Base-by-base conservation (phyloP, 345 rosid species). In the Eutrema yunnanense region DNA sequence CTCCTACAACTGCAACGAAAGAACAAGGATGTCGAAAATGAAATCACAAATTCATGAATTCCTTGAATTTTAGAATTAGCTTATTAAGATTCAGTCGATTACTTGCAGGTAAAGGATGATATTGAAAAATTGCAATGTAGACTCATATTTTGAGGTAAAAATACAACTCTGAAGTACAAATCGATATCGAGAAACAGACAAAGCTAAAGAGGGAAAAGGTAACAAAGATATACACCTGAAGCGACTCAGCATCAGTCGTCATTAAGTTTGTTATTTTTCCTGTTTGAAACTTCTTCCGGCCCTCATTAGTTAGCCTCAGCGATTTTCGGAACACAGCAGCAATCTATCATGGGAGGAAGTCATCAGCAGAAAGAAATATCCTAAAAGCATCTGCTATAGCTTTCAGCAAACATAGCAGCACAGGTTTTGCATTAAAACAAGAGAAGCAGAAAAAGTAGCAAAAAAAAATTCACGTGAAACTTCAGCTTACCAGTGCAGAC, bases 241-340 rank as follows among this genome's bases (percentile, higher is more conserved):
- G 97, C 62, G 96, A 80, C 79, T 92, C 98, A 69, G 98, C 87
- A 85, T 92, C 99, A 52, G 96, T 90, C 29, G 99, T 92, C 99
- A 95, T 95, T 86, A 95, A 82, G 81, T 95, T 95, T 75, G 99
- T 95, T 76, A 92, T 90, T 84, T 95, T 95, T 66, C 99, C 99
- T 46, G 99, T 76, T 46, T 87, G 83, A 82, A 92, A 90, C 77
- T 83, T 86, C 74, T 79, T 85, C 61, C 99, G 97, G 38, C 92
- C 80, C 81, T 95, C 98, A 33, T 92, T 89, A 46, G 98, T 95
- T 67, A 95, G 80, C 92, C 97, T 88, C 68, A 92, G 81, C 40
- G 99, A 87, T 77, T 95, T 95, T 50, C 94, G 88, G 81, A 92
- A 95, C 33, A 95, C 96, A 71, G 99, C 98, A 76, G 99, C 99